phyloP scores from a whole-genome alignment of 805 yeast species.

The Torulaspora quercuum region DNA sequence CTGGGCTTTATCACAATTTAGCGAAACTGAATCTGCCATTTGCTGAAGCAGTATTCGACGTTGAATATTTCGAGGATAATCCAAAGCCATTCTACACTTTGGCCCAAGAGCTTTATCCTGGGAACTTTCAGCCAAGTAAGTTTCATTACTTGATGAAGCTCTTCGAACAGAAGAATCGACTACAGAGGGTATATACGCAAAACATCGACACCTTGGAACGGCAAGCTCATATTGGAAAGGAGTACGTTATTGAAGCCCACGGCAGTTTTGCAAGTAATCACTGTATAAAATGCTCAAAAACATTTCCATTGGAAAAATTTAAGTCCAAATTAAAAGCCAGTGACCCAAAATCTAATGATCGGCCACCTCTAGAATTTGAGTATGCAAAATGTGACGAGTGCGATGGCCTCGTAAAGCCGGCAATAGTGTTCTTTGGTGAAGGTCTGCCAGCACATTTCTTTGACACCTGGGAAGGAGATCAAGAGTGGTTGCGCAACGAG shows the following conservation, averaged over 20 bases:
- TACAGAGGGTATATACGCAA: conserved; percentile 81
- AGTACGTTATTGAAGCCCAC: conserved; percentile 81
- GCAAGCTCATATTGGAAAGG: conserved; percentile 67
- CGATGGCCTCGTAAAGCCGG: conserved; percentile 80
- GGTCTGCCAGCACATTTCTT: conserved; percentile 70
- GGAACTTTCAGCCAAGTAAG: conserved; percentile 75
- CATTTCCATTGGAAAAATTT: conserved; percentile 48
- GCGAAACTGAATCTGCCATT: conserved; percentile 72
- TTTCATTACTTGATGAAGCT: conserved; percentile 72
- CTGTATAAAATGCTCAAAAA: conserved; percentile 70
- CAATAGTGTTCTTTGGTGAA: conserved; percentile 93
- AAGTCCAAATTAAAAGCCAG: conserved; percentile 38
- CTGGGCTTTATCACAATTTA: conserved; percentile 82
- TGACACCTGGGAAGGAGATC: conserved; percentile 59
- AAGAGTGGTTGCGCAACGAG: conserved; percentile 38
- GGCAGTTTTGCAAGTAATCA: conserved; percentile 87
- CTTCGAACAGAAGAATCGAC: conserved; percentile 57
- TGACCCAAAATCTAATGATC: conserved; percentile 20
- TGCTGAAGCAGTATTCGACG: conserved; percentile 94
- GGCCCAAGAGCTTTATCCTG: conserved; percentile 85
- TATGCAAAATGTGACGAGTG: conserved; percentile 58
- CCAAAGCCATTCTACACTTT: conserved; percentile 84
- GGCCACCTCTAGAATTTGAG: conserved; percentile 22
- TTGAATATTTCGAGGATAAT: conserved; percentile 67
- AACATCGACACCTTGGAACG: conserved; percentile 91